phyloP scores from a whole-genome alignment of 768 basidiomycete species.

The Grammothele lineata region DNA sequence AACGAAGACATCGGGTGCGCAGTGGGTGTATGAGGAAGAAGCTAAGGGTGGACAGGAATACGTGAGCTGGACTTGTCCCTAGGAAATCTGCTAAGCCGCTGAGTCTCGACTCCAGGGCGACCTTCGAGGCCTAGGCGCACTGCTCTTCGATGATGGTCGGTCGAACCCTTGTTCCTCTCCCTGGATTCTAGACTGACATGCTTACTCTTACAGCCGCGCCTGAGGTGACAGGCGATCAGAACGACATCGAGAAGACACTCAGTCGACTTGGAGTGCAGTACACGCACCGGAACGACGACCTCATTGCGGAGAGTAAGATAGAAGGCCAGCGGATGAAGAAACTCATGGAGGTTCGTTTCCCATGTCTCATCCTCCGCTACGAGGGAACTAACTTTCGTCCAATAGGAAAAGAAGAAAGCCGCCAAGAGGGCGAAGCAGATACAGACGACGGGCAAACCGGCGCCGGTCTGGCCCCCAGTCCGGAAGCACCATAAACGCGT shows the following conservation, averaged over 20 bases:
- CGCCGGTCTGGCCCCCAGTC: conserved; percentile 60
- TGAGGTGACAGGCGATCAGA: conserved; percentile 34
- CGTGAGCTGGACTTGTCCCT: conserved; percentile 7
- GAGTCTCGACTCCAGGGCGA: conserved; percentile 50
- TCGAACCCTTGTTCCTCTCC: background rate
- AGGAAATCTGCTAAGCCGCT: no score
- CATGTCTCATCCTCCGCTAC: no score
- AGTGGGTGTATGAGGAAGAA: conserved; percentile 44
- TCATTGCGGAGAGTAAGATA: conserved; percentile 63
- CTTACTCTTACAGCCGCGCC: conserved; percentile 28
- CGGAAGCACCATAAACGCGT: conserved; percentile 51
- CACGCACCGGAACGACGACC: conserved; percentile 69
- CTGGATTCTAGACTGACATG: no score
- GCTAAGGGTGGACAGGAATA: conserved; percentile 23
- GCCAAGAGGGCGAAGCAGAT: conserved; percentile 15
- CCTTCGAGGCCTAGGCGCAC: conserved; percentile 53
- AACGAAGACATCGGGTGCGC: conserved; percentile 22
- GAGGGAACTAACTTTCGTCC: no score
- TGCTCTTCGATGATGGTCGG: conserved; percentile 70
- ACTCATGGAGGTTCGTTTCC: conserved; percentile 53
- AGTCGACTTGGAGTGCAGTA: conserved; percentile 63
- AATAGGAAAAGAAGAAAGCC: conserved; percentile 25
- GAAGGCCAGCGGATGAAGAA: conserved; percentile 60
- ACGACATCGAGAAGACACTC: conserved; percentile 51
- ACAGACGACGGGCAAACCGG: conserved; percentile 25